phyloP scores from a whole-genome alignment of 495 filamentous ascomycete species.

The Chaetomium fimeti region DNA sequence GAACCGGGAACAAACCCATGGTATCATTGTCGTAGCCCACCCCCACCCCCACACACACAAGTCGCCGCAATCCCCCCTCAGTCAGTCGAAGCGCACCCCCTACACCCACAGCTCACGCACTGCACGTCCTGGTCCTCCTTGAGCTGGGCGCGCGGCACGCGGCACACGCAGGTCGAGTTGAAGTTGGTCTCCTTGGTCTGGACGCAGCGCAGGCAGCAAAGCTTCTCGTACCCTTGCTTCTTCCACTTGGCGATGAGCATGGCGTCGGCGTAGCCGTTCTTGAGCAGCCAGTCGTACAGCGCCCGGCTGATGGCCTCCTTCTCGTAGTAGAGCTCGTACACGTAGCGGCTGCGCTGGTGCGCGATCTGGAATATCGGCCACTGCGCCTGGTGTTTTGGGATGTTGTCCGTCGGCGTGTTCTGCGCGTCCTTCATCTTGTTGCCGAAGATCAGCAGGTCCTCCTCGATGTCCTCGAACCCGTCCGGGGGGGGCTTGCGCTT shows the following conservation, averaged over 20 bases:
- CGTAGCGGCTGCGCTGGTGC: conserved; percentile 88
- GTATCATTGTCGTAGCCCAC: conserved; percentile 3
- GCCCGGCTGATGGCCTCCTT: conserved; percentile 89
- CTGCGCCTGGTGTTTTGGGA: conserved; percentile 74
- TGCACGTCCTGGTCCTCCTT: conserved; percentile 88
- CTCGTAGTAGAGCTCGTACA: conserved; percentile 97
- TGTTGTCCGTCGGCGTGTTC: conserved; percentile 57
- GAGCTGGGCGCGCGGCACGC: conserved; percentile 86
- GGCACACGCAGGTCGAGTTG: conserved; percentile 95
- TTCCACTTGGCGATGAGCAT: conserved; percentile 99
- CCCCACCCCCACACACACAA: neutral
- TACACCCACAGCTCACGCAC: conserved; percentile 94
- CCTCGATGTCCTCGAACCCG: conserved; percentile 95
- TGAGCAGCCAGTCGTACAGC: conserved; percentile 94
- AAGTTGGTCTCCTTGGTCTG: conserved; percentile 99
- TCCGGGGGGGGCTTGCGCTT: conserved; percentile 89
- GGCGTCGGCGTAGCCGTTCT: conserved; percentile 93
- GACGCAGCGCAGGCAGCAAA: conserved; percentile 94
- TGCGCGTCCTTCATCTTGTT: conserved; percentile 99
- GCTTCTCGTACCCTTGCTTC: conserved; percentile 98
- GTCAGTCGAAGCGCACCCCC: conserved; percentile 85
- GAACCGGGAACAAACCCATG: neutral
- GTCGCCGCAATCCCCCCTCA: conserved; percentile 34
- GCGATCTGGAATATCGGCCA: conserved; percentile 98
- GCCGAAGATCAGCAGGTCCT: conserved; percentile 89